These are phyloP conservation scores for Lophium mytilinum DNA, from an alignment of 495 filamentous ascomycete species.

Conservation along the genomic window DNA sequence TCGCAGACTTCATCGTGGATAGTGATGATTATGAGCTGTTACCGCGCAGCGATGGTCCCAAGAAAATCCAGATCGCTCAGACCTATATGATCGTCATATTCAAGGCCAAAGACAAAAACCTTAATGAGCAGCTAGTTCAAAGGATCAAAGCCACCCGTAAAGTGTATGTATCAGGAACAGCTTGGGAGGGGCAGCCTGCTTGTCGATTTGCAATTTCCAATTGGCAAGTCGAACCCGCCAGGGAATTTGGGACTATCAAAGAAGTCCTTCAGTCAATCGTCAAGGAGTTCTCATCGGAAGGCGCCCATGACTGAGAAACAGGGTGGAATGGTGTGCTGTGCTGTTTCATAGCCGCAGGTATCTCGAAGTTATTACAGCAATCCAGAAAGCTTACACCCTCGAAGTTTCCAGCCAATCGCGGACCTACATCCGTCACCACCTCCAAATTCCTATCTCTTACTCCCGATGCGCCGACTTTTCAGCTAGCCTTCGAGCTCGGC, in stretches of 20 bases:
- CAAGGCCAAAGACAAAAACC: constrained; percentile 54
- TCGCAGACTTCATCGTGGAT: constrained; percentile 54
- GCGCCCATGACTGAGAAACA: no score
- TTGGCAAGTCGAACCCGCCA: constrained; percentile 59
- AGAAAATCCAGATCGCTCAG: constrained; percentile 35
- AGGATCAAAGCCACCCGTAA: constrained; percentile 65
- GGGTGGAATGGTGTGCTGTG: no score
- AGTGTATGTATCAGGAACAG: constrained; percentile 78
- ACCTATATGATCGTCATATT: constrained; percentile 78
- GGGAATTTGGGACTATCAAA: constrained; percentile 46
- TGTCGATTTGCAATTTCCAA: constrained; percentile 75
- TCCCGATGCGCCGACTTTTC: no score
- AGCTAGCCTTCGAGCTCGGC: no score
- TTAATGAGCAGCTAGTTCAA: constrained; percentile 58
- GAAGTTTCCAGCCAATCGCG: no score
- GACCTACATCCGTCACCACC: no score
- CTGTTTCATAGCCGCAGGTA: no score
- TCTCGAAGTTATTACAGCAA: no score
- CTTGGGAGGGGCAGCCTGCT: constrained; percentile 64
- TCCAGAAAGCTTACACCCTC: no score
- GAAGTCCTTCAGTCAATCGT: constrained; percentile 33
- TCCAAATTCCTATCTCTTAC: no score
- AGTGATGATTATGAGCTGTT: constrained; percentile 58
- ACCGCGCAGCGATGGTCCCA: constrained; percentile 34
- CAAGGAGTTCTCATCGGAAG: no score